A percentile compares a stretch with the other conserved stretches of the same genome.
phyloP scores from a whole-genome alignment of 2,329 filamentous ascomycete genomes.

The Pyricularia sp. region DNA sequence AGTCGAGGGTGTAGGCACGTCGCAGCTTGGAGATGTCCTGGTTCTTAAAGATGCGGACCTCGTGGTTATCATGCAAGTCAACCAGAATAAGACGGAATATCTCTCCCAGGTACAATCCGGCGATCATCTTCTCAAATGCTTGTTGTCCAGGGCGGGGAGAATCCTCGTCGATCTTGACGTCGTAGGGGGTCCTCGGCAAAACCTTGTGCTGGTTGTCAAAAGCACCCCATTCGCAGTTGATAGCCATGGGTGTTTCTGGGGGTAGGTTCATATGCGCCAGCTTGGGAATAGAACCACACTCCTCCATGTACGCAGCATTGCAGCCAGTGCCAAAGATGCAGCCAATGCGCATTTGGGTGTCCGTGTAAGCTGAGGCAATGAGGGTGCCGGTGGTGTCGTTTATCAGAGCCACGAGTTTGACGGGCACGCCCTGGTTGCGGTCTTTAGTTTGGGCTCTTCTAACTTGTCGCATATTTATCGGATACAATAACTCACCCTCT shows the following conservation, averaged over 20 bases:
- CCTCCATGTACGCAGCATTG: slow-evolving; percentile 97
- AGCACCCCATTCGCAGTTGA: slow-evolving; percentile 96
- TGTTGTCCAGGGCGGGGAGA: slow-evolving; percentile 91
- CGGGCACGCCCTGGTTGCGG: slow-evolving; percentile 61
- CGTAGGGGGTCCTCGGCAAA: slow-evolving; percentile 76
- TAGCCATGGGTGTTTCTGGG: slow-evolving; percentile 76
- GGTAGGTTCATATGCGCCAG: slow-evolving; percentile 85
- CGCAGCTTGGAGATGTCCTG: slow-evolving; percentile 75
- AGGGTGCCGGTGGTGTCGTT: slow-evolving; percentile 97
- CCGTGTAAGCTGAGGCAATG: slow-evolving; percentile 95
- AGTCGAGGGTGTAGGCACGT: slow-evolving; percentile 82
- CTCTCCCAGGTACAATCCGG: slow-evolving; percentile 87
- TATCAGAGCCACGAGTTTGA: slow-evolving; percentile 87
- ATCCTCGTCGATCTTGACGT: slow-evolving; percentile 79
- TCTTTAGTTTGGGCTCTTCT: slow-evolving; percentile 9
- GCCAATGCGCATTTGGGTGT: slow-evolving; percentile 83
- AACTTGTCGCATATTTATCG: neutral
- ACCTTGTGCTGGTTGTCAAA: slow-evolving; percentile 92
- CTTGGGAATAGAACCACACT: slow-evolving; percentile 86
- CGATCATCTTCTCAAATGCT: slow-evolving; percentile 97
- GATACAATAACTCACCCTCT: slow-evolving; percentile 39
- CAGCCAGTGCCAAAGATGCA: slow-evolving; percentile 98
- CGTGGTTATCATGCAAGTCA: slow-evolving; percentile 72
- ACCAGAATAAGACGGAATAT: slow-evolving; percentile 84
- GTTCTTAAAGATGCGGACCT: slow-evolving; percentile 67